Conservation (phyloP, 2,329 filamentous ascomycete genomes). For the Talaromyces piceae region DNA sequence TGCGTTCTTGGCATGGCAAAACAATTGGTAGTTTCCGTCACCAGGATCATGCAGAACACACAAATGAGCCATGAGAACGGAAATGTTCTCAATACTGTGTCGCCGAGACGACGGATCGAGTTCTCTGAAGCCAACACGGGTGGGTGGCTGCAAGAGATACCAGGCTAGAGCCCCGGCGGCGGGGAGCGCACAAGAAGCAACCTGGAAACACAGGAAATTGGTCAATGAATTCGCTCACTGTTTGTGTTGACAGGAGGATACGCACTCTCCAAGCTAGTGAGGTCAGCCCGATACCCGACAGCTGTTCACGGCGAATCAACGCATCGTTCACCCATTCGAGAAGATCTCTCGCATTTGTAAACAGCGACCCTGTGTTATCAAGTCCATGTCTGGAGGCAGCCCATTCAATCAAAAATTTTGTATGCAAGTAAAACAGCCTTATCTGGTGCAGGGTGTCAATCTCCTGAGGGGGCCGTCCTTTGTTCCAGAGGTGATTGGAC, state of each 20-base stretch:
- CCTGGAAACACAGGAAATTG: no score
- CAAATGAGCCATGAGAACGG: slow-evolving; percentile 10
- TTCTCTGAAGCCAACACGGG: slow-evolving; percentile 1
- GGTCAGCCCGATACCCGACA: slow-evolving; percentile 3
- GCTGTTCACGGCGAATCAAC: slow-evolving; percentile 8
- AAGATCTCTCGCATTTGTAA: slow-evolving; percentile 7
- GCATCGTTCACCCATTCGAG: slow-evolving; percentile 10
- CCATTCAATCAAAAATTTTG: slow-evolving; percentile 11
- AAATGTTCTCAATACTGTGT: slow-evolving; percentile 8
- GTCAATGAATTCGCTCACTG: no score
- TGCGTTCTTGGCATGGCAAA: slow-evolving; percentile 7
- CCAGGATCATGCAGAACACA: slow-evolving; percentile 7
- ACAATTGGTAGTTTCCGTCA: slow-evolving; percentile 10
- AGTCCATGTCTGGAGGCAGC: slow-evolving; percentile 8
- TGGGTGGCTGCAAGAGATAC: slow-evolving; percentile 8
- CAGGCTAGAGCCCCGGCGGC: slow-evolving; percentile 8
- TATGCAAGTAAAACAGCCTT: slow-evolving; percentile 6
- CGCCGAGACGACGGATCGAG: slow-evolving; percentile 6
- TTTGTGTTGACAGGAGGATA: no score
- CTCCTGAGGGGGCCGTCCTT: slow-evolving; percentile 7
- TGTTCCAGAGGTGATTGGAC: slow-evolving; percentile 1
- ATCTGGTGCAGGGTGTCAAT: slow-evolving; percentile 8
- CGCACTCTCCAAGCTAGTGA: slow-evolving; percentile 10
- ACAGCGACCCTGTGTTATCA: background rate
- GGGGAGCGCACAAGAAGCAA: slow-evolving; percentile 9